Evolutionary conservation across 768 basidiomycete species (phyloP).

Genomic region (Boletus pseudopeckii): DNA sequence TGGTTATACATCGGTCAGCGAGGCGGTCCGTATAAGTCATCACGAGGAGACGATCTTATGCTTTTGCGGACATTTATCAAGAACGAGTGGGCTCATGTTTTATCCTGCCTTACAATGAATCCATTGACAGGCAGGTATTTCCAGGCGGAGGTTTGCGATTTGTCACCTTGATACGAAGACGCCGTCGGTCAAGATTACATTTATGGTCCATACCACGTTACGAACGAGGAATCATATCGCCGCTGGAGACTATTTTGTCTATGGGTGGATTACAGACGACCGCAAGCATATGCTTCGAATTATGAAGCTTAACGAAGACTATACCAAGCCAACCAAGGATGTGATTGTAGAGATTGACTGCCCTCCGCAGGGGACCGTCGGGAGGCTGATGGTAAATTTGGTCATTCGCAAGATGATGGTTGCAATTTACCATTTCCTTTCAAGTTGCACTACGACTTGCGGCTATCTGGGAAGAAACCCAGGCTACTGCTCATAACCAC

Average conservation of each 20-base stretch:
- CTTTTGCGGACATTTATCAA: conserved; percentile 27
- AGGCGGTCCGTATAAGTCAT: conserved; percentile 31
- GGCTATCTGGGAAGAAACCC: conserved; percentile 26
- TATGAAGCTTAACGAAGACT: conserved; percentile 29
- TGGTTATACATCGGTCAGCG: conserved; percentile 22
- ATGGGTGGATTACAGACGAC: conserved; percentile 30
- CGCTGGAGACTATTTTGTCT: conserved; percentile 26
- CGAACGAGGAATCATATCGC: conserved; percentile 26
- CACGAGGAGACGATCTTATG: conserved; percentile 28
- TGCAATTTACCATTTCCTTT: background rate
- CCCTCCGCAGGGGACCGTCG: conserved; percentile 23
- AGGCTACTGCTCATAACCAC: conserved; percentile 24
- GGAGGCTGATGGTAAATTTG: conserved; percentile 24
- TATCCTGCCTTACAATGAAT: background rate
- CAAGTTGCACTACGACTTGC: conserved; percentile 30
- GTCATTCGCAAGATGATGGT: background rate
- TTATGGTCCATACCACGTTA: conserved; percentile 22
- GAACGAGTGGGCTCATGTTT: conserved; percentile 18
- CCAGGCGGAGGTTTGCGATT: conserved; percentile 25
- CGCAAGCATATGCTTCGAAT: conserved; percentile 28
- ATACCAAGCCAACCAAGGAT: conserved; percentile 20
- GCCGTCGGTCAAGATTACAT: conserved; percentile 25
- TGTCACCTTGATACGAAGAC: conserved; percentile 25
- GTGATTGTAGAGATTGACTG: conserved; percentile 27
- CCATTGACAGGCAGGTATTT: background rate